Conservation (phyloP, 345 rosid species). For the Eucalyptus albens region DNA sequence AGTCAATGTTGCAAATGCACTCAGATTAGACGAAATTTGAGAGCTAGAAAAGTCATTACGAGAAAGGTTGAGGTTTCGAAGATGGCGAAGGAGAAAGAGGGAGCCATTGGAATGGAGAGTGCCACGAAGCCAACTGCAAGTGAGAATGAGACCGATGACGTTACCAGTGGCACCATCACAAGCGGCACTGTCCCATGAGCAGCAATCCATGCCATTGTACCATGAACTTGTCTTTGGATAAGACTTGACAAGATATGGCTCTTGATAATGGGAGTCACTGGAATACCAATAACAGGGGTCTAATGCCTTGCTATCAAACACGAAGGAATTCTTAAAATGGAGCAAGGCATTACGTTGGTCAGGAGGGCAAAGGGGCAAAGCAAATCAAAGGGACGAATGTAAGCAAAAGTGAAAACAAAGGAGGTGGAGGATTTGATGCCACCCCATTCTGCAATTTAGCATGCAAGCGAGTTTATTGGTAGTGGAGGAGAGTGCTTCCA, state of each 20-base stretch:
- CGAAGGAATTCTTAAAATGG: neutral
- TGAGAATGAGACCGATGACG: fast-evolving
- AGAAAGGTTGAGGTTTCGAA: fast-evolving
- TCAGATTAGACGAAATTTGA: neutral
- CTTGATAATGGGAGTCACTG: fast-evolving
- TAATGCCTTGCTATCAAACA: neutral
- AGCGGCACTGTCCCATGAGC: neutral
- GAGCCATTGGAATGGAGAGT: neutral
- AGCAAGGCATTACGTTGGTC: neutral
- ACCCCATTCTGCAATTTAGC: neutral
- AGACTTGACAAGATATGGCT: fast-evolving
- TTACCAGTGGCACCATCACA: neutral
- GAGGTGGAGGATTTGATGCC: fast-evolving
- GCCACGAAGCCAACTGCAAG: neutral
- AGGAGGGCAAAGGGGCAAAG: neutral
- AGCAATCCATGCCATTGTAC: neutral
- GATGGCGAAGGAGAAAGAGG: neutral
- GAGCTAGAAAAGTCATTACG: fast-evolving
- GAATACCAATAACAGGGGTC: fast-evolving
- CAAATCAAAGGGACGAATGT: neutral
- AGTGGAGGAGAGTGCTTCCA: too few relatives aligned
- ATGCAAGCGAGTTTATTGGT: neutral
- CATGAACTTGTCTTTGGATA: neutral
- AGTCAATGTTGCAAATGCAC: neutral
- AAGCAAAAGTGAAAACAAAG: neutral